Percentiles rank a stretch among this genome's conserved stretches.
phyloP scores from a whole-genome alignment of 2,329 filamentous ascomycete species.

The Mollisia scopiformis region DNA sequence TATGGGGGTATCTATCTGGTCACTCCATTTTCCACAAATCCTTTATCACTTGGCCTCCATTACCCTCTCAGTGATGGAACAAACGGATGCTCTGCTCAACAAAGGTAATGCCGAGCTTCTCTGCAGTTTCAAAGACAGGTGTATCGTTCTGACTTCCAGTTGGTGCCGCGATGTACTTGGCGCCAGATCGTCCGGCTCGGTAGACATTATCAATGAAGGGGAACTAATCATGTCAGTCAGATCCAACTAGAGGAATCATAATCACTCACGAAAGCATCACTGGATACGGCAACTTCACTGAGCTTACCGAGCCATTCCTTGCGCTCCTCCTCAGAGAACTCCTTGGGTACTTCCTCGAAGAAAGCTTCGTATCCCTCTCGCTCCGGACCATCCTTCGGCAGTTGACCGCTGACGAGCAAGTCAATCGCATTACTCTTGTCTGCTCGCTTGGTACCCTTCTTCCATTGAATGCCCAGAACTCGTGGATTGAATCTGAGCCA shows the following conservation, averaged over 20 bases:
- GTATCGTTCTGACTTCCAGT: constrained; percentile 86
- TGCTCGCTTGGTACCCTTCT: constrained; percentile 93
- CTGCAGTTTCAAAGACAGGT: constrained; percentile 83
- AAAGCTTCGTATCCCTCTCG: constrained; percentile 83
- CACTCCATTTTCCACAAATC: constrained; percentile 21
- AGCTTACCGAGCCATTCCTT: constrained; percentile 85
- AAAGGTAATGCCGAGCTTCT: constrained; percentile 91
- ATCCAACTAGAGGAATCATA: neutral
- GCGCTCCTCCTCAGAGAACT: constrained; percentile 84
- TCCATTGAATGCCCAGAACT: constrained; percentile 89
- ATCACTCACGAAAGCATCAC: constrained; percentile 88
- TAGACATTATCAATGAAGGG: constrained; percentile 99
- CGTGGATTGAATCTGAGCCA: constrained; percentile 98
- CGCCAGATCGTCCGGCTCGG: constrained; percentile 83
- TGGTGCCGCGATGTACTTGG: constrained; percentile 94
- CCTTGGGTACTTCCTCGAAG: constrained; percentile 84
- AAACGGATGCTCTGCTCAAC: constrained; percentile 92
- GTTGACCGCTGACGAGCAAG: constrained; percentile 86
- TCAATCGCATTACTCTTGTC: constrained; percentile 99
- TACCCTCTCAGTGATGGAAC: constrained; percentile 79
- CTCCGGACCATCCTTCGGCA: constrained; percentile 83
- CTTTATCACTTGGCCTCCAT: constrained; percentile 7
- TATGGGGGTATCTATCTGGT: constrained; percentile 29
- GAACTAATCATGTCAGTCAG: constrained; percentile 62
- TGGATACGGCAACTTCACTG: constrained; percentile 81